A percentile compares a stretch with the other conserved stretches of the same genome.
Conservation (phyloP, 177 flowering plant species). For the Vitis hybrid region DNA sequence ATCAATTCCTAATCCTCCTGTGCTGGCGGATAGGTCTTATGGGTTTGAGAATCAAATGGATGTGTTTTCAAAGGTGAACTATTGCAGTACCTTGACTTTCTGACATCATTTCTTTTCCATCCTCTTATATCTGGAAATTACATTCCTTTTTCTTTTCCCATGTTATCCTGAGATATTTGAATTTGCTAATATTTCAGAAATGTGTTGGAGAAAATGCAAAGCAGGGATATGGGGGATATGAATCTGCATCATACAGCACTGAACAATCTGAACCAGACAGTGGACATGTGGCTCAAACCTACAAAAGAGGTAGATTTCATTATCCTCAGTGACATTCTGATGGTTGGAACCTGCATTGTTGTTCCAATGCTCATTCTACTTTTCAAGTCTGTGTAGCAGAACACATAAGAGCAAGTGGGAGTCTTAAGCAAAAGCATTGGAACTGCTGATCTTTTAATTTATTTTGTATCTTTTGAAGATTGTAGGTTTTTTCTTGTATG, state of each 20-base stretch:
- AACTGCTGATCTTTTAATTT: not conserved
- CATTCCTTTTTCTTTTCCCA: not conserved
- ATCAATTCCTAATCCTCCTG: not conserved
- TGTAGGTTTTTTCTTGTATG: not conserved
- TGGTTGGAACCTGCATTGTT: slow-evolving; percentile 13
- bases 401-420: not conserved
- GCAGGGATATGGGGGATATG: not conserved
- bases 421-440: not conserved
- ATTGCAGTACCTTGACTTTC: not conserved
- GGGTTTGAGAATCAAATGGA: slow-evolving; percentile 2
- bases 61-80: slow-evolving; percentile 1
- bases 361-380: slow-evolving; percentile 8
- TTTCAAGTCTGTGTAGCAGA: not conserved
- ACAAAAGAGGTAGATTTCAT: slow-evolving; percentile 35
- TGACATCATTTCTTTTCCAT: not conserved
- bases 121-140: not conserved
- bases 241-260: not conserved
- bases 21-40: not conserved
- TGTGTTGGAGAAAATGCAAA: not conserved
- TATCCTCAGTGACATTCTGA: slow-evolving; percentile 20
- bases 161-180: not conserved
- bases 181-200: slow-evolving; percentile 10
- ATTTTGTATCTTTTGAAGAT: not conserved
- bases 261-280: slow-evolving; percentile 9
- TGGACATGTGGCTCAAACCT: slow-evolving; percentile 5